A percentile compares a stretch with the other conserved stretches of the same genome.
phyloP scores from a whole-genome alignment of 192 early-diverging fungal species.

The Fimicolochytrium jonesii region DNA sequence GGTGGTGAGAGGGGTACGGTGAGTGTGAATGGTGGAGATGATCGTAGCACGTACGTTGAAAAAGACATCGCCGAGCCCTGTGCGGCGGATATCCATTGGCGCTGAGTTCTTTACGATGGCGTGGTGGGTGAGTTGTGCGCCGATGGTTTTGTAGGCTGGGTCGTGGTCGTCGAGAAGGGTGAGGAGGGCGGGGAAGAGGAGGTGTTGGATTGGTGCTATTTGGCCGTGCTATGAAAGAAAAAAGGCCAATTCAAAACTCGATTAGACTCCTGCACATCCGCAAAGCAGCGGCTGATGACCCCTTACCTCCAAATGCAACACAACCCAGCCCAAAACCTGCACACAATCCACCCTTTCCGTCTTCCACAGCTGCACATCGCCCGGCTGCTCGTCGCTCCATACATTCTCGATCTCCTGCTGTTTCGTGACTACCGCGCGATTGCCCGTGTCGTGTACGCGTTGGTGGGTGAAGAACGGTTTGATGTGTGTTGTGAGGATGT shows the following conservation, averaged over 20 bases:
- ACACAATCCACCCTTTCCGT: conserved; percentile 30
- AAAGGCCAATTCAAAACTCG: background rate
- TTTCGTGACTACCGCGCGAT: background rate
- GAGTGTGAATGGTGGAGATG: background rate
- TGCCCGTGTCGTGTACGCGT: background rate
- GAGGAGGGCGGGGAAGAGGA: conserved; percentile 31
- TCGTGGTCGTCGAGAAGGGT: conserved; percentile 37
- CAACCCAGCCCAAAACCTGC: conserved; percentile 22
- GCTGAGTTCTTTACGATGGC: conserved; percentile 16
- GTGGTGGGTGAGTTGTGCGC: conserved; percentile 16
- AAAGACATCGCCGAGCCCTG: conserved; percentile 34
- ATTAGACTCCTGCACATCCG: background rate
- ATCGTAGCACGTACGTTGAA: conserved; percentile 20
- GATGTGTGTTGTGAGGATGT: conserved; percentile 18
- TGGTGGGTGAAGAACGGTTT: conserved; percentile 26
- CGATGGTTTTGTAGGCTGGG: conserved; percentile 26
- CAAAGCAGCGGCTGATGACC: background rate
- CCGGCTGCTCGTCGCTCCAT: background rate
- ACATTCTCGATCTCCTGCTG: background rate
- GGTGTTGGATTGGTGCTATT: conserved; percentile 22
- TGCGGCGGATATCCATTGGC: conserved; percentile 21
- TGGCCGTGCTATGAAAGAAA: conserved; percentile 7
- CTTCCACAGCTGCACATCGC: conserved; percentile 34
- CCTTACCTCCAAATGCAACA: conserved; percentile 17
- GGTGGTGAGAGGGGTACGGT: background rate